A percentile compares a stretch with the other conserved stretches of the same genome.
phyloP scores from a whole-genome alignment of 2,329 filamentous ascomycete species.

The Hymenoscyphus linearis region DNA sequence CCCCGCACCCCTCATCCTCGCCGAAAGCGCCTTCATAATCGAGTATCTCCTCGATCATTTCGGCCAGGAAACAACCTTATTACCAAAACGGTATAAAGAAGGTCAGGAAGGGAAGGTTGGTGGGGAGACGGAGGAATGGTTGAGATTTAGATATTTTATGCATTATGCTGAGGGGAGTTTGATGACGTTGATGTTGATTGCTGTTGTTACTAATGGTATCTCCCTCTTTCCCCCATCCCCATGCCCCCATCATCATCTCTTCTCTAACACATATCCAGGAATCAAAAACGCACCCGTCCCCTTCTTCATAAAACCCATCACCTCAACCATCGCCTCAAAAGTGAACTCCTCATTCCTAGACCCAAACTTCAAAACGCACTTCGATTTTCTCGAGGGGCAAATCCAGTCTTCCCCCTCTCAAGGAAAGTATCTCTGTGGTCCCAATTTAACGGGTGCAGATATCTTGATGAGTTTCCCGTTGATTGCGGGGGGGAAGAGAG shows the following conservation, averaged over 20 bases:
- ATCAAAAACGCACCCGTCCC: conserved; percentile 52
- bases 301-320: conserved; percentile 65
- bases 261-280: conserved; percentile 34
- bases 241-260: too few relatives aligned
- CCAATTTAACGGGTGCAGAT: conserved; percentile 44
- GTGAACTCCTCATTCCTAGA: conserved; percentile 41
- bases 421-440: conserved; percentile 47
- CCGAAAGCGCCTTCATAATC: conserved; percentile 75
- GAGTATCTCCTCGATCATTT: conserved; percentile 75
- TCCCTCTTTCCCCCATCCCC: conserved; percentile 13
- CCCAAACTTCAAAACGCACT: conserved; percentile 42
- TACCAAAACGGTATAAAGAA: conserved; percentile 50
- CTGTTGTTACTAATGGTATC: conserved; percentile 52
- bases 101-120: conserved; percentile 53
- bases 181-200: conserved; percentile 65
- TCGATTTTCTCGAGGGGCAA: conserved; percentile 46
- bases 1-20: conserved; percentile 55
- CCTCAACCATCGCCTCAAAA: conserved; percentile 45
- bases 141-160: conserved; percentile 63
- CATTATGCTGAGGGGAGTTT: conserved; percentile 83
- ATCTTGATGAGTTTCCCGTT: conserved; percentile 48
- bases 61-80: conserved; percentile 39
- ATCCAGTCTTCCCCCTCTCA: conserved; percentile 40
- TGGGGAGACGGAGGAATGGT: conserved; percentile 56
- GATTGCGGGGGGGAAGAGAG: conserved; percentile 36